Base-by-base conservation (phyloP, 2,329 filamentous ascomycete genomes). In the Aspergillus unguis region DNA sequence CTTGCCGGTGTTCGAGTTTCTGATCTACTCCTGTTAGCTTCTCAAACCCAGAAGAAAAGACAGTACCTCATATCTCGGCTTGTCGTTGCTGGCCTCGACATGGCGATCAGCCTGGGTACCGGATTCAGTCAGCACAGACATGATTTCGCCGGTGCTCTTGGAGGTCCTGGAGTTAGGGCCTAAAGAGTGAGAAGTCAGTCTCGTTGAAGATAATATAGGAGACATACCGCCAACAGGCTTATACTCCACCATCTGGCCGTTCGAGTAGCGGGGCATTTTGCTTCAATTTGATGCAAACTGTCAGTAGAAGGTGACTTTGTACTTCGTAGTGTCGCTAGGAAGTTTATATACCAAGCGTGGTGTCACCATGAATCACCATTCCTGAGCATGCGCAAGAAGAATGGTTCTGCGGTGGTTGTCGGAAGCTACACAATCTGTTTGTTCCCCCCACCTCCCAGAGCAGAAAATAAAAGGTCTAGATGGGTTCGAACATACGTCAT, bases 141-240 rank as follows among this genome's bases (percentile, higher is more conserved):
- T 59, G 55, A 73, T 66, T 9, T 46, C 65, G 17, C 70, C 70
- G 10, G 61, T 59, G 29, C 62, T 67, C 28, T 68, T 68, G 6
- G 68, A 65, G 2, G 70, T 71, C 28, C 65, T 61, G 8, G 65
- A 66, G 2, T 65, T 60, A 32, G 62, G 65, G 11, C 68, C 69
- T 72, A 17, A 17, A 17, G 17, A 17, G 17, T 17, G 17, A 17
- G 17, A 17, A 17, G 17, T 17, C 17, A 17, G 17, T 17, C 17
- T 17, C 17, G 17, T 17, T 17, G 17, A 17, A 17, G 1, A 17
- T 17, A 17, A 17, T 17, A 17, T 17, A 35, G 56, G 11, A 38
- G 5, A 23, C 60, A 32, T 58, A 70, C 69, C 68, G 41, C 69
- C 69, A 36, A 72, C 63, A 9, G 69, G 69, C 56, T 70, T 71